Conservation (phyloP, 345 rosid genomes). For the Brassica cretica region DNA sequence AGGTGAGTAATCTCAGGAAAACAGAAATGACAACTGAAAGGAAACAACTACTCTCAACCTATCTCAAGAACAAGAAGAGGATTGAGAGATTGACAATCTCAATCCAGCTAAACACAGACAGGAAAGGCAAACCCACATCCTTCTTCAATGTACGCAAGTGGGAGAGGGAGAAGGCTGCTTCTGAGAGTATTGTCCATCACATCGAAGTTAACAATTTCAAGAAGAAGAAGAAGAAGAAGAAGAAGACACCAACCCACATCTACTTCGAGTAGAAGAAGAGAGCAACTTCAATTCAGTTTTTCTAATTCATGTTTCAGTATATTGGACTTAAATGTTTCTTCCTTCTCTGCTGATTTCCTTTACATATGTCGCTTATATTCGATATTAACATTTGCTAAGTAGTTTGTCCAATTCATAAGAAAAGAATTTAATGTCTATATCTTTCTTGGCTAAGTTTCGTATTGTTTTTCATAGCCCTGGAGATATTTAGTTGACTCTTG, state of each 20-base stretch:
- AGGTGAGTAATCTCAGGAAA: neutral
- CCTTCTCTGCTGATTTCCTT: too few species aligned
- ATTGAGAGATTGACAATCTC: neutral
- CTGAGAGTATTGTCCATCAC: neutral
- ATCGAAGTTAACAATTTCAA: neutral
- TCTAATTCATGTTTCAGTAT: too few species aligned
- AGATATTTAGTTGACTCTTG: too few species aligned
- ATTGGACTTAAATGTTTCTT: too few species aligned
- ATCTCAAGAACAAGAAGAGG: neutral
- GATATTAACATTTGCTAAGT: too few species aligned
- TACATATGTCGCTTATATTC: too few species aligned
- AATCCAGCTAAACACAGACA: neutral
- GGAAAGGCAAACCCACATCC: neutral
- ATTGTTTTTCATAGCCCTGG: too few species aligned
- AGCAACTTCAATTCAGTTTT: too few species aligned
- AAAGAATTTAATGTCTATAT: too few species aligned
- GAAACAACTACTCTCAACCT: neutral
- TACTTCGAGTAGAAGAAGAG: neutral
- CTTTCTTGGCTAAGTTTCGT: too few species aligned
- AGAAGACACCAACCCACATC: neutral
- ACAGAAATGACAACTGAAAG: neutral
- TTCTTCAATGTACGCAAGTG: neutral
- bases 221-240: too few species aligned
- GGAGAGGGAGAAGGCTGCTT: neutral
- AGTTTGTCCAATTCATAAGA: too few species aligned